Percentiles rank a stretch among this genome's conserved stretches.
phyloP scores from a whole-genome alignment of 2,329 filamentous ascomycete genomes.

The Ascochyta koolunga region DNA sequence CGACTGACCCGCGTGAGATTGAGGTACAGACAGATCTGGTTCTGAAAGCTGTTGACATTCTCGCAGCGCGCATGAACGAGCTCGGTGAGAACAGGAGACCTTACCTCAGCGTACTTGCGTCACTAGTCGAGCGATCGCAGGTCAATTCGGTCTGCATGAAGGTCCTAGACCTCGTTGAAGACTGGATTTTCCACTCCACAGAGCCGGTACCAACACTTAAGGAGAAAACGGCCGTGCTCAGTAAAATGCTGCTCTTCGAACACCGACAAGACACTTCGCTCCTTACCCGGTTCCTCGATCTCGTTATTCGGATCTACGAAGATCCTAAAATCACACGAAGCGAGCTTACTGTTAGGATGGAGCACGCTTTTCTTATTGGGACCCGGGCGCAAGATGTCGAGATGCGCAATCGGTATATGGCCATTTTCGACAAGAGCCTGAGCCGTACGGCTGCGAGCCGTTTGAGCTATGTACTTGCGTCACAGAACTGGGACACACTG shows the following conservation, averaged over 20 bases:
- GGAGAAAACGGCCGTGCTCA: conserved; percentile 97
- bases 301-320: conserved; percentile 98
- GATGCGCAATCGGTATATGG: conserved; percentile 96
- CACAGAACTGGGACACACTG: conserved; percentile 96
- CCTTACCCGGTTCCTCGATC: conserved; percentile 89
- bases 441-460: conserved; percentile 91
- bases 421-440: conserved; percentile 92
- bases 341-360: conserved; percentile 94
- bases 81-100: conserved; percentile 89
- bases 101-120: conserved; percentile 93
- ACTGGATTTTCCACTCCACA: conserved; percentile 93
- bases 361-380: conserved; percentile 97
- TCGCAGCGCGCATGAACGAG: conserved; percentile 88
- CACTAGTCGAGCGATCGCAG: conserved; percentile 91
- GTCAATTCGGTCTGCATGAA: conserved; percentile 88
- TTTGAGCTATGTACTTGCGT: conserved; percentile 84
- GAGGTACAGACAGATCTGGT: conserved; percentile 91
- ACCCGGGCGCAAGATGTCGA: conserved; percentile 91
- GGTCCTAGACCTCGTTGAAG: conserved; percentile 90
- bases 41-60: conserved; percentile 92
- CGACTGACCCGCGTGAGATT: conserved; percentile 76
- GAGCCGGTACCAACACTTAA: conserved; percentile 97
- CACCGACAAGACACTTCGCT: conserved; percentile 80
- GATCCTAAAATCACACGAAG: conserved; percentile 94
- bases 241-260: conserved; percentile 98